Conservation (phyloP, 2,329 filamentous ascomycete species). For the Botrytis fabae region DNA sequence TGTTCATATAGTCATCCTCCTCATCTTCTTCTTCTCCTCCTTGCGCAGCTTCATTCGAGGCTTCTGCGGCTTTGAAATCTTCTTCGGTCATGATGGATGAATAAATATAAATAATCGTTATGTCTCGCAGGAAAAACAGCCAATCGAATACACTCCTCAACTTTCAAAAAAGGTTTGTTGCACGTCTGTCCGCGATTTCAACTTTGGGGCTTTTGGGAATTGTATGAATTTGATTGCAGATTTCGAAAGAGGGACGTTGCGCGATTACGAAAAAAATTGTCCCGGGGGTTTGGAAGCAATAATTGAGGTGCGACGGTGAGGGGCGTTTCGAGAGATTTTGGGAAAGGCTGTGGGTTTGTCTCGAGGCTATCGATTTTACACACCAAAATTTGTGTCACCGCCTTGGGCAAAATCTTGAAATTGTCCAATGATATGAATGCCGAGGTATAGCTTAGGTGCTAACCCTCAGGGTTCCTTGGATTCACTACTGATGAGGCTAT, state of each 20-base stretch:
- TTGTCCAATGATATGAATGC: background rate
- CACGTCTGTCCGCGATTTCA: background rate
- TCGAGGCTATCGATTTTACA: slow-evolving; percentile 1
- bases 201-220: background rate
- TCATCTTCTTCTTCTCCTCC: slow-evolving; percentile 36
- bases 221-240: background rate
- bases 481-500: background rate
- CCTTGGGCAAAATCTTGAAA: background rate
- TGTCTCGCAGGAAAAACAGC: background rate
- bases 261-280: background rate
- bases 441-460: slow-evolving; percentile 1
- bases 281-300: background rate
- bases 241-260: background rate
- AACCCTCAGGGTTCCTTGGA: background rate
- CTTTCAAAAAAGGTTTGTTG: background rate
- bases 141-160: background rate
- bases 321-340: background rate
- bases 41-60: background rate
- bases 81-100: background rate
- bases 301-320: background rate
- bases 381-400: background rate
- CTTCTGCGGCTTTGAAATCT: background rate
- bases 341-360: background rate
- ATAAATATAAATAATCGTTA: background rate
- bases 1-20: slow-evolving; percentile 95